Evolutionary conservation across 441 rosid genomes (phyloP), one percentile per base, ranked within the genome.

Genomic region (Corymbia citriodora): DNA sequence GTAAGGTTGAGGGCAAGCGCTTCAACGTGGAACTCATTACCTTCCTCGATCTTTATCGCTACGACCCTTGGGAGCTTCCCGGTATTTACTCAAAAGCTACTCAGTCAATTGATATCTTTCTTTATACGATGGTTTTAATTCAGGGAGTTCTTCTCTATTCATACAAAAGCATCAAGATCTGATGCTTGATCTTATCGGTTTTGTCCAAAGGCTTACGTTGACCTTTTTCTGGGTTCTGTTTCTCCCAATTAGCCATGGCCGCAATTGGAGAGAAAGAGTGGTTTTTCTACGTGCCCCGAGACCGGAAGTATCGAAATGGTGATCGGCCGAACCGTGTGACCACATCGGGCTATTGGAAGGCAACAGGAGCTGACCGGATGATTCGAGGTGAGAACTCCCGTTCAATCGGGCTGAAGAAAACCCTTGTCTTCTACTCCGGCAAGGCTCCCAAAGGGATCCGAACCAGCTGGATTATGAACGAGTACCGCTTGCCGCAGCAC

Each of bases 61-160:
- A 97, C 93, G 99, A 98, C 95, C 99, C 99, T 89, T 98, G 99
- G 99, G 99, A 98, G 88, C 99, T 98, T 92, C 99, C 99, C 29
- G 99, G 99, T 98, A 95, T 49, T 45, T 87, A 89, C 54, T 74
- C 25, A 27, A 68, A 59, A 33, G 55, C 53, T 9, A 17, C 81
- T 52, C 61, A 11, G 49, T 53, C 55, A 45, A 33, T 53, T 79
- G 14, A 57, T 53, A 7, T 36, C 50, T 79, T 61, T 48, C 19
- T 65, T 59, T 82, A 33, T 53, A 48, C 7, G 85, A n/a, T 40
- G 29, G 29, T 13, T 45, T 45, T 48, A 4, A 79, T 79, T 79
- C 53, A 23, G 45, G 85, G 52, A 45, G 85, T 23, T 79, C 52
- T 89, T 40, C 40, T 89, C 23, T 19, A 8, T 29, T 54, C 52